Conservation (phyloP, 2,329 filamentous ascomycete species). For the Blastomyces gilchristii region DNA sequence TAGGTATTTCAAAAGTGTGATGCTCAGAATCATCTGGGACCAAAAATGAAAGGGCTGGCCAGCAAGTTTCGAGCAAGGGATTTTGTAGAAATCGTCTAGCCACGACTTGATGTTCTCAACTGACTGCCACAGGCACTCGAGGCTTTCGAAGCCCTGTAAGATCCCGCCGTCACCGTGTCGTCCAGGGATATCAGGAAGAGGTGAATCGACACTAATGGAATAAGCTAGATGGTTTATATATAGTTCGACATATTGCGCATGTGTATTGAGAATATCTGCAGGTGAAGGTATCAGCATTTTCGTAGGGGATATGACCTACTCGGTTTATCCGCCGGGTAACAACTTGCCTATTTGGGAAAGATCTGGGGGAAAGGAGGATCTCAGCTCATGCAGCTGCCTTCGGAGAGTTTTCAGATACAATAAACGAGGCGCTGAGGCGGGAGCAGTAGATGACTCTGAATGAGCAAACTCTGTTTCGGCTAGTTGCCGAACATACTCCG, state of each 20-base stretch:
- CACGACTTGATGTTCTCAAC: slow-evolving; percentile 28
- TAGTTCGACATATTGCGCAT: slow-evolving; percentile 22
- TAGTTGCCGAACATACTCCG: slow-evolving; percentile 24
- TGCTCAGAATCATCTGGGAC: slow-evolving; percentile 28
- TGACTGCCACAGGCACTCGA: slow-evolving; percentile 26
- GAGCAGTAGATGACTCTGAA: not conserved
- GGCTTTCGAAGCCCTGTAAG: slow-evolving; percentile 23
- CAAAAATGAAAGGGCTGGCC: slow-evolving; percentile 30
- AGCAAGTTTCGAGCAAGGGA: slow-evolving; percentile 20
- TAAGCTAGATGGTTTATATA: slow-evolving; percentile 24
- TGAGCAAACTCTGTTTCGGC: slow-evolving; percentile 15
- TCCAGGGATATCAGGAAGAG: slow-evolving; percentile 6
- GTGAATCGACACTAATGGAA: slow-evolving; percentile 18
- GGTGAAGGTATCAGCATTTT: not conserved
- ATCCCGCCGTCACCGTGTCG: slow-evolving; percentile 7
- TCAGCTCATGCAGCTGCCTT: not conserved
- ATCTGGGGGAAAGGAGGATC: not conserved
- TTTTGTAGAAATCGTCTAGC: slow-evolving; percentile 24
- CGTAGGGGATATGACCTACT: not conserved
- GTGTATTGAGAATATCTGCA: slow-evolving; percentile 22
- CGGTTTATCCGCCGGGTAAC: not conserved
- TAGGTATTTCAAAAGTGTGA: slow-evolving; percentile 31
- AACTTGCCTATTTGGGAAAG: not conserved
- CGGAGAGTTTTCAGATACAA: not conserved
- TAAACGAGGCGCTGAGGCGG: not conserved